Evolutionary conservation across 352 stramenopile species (phyloP).

Genomic region (Globisporangium emineosum): DNA sequence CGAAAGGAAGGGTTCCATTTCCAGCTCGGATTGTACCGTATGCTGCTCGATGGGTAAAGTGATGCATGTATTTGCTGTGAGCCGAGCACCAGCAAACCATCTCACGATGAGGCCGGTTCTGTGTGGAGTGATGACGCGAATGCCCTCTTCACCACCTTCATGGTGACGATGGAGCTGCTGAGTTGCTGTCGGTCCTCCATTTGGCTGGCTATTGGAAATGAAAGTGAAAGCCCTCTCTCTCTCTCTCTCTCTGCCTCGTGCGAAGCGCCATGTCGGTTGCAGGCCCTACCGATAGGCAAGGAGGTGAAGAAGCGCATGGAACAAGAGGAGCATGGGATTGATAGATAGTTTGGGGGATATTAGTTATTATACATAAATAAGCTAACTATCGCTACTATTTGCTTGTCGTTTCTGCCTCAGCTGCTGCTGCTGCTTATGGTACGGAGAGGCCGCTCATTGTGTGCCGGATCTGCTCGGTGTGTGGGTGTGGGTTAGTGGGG

Average conservation of each 20-base stretch:
- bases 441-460: background rate
- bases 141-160: background rate
- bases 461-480: slow-evolving; percentile 8
- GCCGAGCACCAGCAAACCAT: too few species aligned
- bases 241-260: too few species aligned
- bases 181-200: too few species aligned
- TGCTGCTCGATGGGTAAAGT: background rate
- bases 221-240: background rate
- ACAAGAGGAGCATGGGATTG: background rate
- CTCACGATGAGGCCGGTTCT: background rate
- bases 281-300: background rate
- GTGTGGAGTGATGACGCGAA: background rate
- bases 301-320: background rate
- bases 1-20: too few species aligned
- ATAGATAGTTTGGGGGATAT: slow-evolving; percentile 9
- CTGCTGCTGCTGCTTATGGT: slow-evolving; percentile 2
- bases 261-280: background rate
- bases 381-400: slow-evolving; percentile 13
- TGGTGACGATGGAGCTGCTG: background rate
- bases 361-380: slow-evolving; percentile 21
- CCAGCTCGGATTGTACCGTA: too few species aligned
- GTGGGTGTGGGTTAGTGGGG: background rate
- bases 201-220: background rate
- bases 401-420: background rate
- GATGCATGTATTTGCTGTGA: too few species aligned